Conservation (phyloP, 768 basidiomycete genomes). For the Gelatoporia subvermispora region DNA sequence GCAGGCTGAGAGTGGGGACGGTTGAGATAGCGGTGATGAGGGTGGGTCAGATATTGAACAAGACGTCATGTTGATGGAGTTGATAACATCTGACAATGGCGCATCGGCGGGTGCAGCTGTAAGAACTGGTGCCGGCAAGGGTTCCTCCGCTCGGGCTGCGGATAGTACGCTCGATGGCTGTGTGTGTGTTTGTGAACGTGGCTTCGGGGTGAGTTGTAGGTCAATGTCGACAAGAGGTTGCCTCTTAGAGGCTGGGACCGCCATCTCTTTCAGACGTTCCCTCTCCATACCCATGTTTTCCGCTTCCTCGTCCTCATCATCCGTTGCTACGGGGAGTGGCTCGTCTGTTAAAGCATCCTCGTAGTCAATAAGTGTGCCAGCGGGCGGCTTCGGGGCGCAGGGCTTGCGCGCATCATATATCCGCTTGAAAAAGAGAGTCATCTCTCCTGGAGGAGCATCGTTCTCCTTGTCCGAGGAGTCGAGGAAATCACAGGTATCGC, state of each 20-base stretch:
- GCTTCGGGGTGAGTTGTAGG: slow-evolving; percentile 12
- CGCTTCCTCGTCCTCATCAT: slow-evolving; percentile 10
- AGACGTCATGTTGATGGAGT: slow-evolving; percentile 22
- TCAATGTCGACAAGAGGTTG: slow-evolving; percentile 19
- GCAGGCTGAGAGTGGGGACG: too few relatives aligned
- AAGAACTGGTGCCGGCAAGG: slow-evolving; percentile 1
- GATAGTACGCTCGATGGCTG: not conserved
- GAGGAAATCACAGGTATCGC: slow-evolving; percentile 25
- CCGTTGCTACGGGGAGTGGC: slow-evolving; percentile 1
- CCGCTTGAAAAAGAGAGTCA: slow-evolving; percentile 29
- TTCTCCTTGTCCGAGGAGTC: slow-evolving; percentile 30
- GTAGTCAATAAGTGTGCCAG: slow-evolving; percentile 28
- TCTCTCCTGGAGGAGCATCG: slow-evolving; percentile 20
- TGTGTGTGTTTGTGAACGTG: not conserved
- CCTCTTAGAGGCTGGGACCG: slow-evolving; percentile 1
- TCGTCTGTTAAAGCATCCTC: slow-evolving; percentile 16
- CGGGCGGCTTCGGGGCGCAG: slow-evolving; percentile 15
- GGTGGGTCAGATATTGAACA: slow-evolving; percentile 3
- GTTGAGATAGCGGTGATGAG: too few relatives aligned
- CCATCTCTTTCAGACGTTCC: slow-evolving; percentile 1
- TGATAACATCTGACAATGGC: slow-evolving; percentile 27
- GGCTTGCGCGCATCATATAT: slow-evolving; percentile 15
- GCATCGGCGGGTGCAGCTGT: slow-evolving; percentile 16
- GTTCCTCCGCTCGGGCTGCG: not conserved
- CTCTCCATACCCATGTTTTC: slow-evolving; percentile 9